Conservation (phyloP, 495 filamentous ascomycete genomes). For the Lindgomyces ingoldianus region DNA sequence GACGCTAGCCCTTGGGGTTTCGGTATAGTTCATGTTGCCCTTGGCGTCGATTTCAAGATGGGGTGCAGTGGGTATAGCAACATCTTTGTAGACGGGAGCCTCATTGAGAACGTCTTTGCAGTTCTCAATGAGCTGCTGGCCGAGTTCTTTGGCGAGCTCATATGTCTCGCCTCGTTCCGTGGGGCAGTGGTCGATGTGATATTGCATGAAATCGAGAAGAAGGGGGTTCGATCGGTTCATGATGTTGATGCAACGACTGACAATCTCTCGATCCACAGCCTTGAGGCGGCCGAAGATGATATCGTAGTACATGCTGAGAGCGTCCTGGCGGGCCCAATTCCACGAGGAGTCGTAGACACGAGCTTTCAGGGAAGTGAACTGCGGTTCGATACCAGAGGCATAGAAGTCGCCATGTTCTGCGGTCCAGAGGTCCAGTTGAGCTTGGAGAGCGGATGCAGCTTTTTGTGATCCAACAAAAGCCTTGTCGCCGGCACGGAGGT, state of each 20-base stretch:
- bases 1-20: constrained; percentile 83
- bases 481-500: constrained; percentile 93
- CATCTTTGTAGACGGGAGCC: constrained; percentile 92
- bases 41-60: constrained; percentile 85
- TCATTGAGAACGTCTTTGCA: constrained; percentile 86
- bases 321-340: constrained; percentile 99
- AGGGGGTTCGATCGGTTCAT: constrained; percentile 98
- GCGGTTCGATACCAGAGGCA: constrained; percentile 87
- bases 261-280: constrained; percentile 94
- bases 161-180: constrained; percentile 97
- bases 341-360: constrained; percentile 97
- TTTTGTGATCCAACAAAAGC: constrained; percentile 81
- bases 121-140: constrained; percentile 92
- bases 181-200: constrained; percentile 98
- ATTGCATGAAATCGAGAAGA: constrained; percentile 98
- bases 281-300: constrained; percentile 95
- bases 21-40: constrained; percentile 86
- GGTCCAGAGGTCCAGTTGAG: constrained; percentile 92
- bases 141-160: constrained; percentile 92
- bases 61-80: constrained; percentile 86
- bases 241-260: constrained; percentile 95
- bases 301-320: constrained; percentile 97
- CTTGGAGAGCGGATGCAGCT: constrained; percentile 79
- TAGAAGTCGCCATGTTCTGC: constrained; percentile 96
- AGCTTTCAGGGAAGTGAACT: constrained; percentile 90